Percentiles rank a stretch among this genome's conserved stretches.
These are phyloP conservation scores for Cornus suecica DNA, from an alignment of 148 eudicot genomes.

Conservation along the genomic window DNA sequence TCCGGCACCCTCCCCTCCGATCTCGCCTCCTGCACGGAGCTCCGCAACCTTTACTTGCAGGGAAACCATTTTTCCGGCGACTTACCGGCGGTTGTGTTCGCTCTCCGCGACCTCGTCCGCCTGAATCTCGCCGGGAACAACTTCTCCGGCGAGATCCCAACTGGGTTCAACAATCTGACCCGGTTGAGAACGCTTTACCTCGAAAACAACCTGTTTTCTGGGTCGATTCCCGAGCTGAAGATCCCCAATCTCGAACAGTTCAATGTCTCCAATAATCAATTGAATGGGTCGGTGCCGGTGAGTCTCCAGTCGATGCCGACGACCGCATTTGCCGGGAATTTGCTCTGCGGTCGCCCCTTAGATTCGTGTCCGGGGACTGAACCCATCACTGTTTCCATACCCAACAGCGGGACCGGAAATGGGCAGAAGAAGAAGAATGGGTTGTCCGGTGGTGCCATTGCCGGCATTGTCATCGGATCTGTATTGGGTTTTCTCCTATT, in stretches of 20 bases:
- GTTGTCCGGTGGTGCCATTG: slow-evolving; percentile 70
- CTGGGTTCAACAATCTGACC: slow-evolving; percentile 35
- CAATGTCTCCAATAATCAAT: slow-evolving; percentile 57
- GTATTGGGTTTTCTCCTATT: slow-evolving; percentile 49
- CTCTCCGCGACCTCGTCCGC: slow-evolving; percentile 37
- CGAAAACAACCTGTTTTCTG: slow-evolving; percentile 52
- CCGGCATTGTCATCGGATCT: slow-evolving; percentile 71
- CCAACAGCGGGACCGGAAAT: too few species aligned
- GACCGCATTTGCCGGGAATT: slow-evolving; percentile 47
- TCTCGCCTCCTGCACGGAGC: slow-evolving; percentile 29
- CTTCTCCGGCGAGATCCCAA: slow-evolving; percentile 49
- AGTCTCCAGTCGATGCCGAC: slow-evolving; percentile 39
- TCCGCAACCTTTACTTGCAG: slow-evolving; percentile 53
- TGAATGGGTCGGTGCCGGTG: slow-evolving; percentile 68
- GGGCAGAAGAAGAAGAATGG: slow-evolving; percentile 26
- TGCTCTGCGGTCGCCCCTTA: slow-evolving; percentile 67
- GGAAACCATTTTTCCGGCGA: slow-evolving; percentile 48
- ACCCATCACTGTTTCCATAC: too few species aligned
- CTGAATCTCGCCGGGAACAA: slow-evolving; percentile 54
- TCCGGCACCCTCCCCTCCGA: slow-evolving; percentile 49
- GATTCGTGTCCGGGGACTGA: slow-evolving; percentile 40
- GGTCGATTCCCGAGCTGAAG: slow-evolving; percentile 61
- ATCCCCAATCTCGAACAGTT: slow-evolving; percentile 48
- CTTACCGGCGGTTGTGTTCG: slow-evolving; percentile 27
- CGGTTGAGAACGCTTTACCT: slow-evolving; percentile 55